Percentiles rank a stretch among this genome's conserved stretches.
These are phyloP conservation scores for Mortierella sp. DNA, from an alignment of 371 early-diverging fungal genomes.

Conservation along the genomic window DNA sequence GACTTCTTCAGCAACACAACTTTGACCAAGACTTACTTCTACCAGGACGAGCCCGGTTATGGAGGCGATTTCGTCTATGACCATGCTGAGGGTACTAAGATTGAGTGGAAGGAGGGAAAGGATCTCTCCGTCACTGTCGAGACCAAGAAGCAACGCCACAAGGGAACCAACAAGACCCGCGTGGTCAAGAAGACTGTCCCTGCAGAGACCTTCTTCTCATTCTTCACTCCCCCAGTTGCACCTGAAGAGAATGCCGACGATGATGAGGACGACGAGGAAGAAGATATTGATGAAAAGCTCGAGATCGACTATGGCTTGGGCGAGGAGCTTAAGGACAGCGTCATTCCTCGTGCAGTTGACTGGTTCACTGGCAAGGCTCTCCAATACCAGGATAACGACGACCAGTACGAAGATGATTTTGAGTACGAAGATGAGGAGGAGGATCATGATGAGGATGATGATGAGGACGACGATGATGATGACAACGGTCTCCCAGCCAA, in stretches of 20 bases:
- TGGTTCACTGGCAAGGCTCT: constrained; percentile 99
- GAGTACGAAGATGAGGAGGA: constrained; percentile 64
- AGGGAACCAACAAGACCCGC: constrained; percentile 97
- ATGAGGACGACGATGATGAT: constrained; percentile 74
- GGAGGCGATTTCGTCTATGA: constrained; percentile 90
- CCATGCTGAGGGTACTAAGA: constrained; percentile 88
- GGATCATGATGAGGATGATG: constrained; percentile 76
- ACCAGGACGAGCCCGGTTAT: constrained; percentile 76
- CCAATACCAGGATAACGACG: constrained; percentile 78
- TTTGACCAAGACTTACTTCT: constrained; percentile 93
- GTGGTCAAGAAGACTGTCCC: constrained; percentile 96
- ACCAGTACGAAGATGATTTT: constrained; percentile 76
- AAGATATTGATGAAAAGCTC: constrained; percentile 83
- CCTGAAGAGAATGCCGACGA: constrained; percentile 78
- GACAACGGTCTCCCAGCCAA: constrained; percentile 62
- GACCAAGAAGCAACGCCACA: constrained; percentile 98
- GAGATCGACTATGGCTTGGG: constrained; percentile 96
- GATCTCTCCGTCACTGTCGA: constrained; percentile 92
- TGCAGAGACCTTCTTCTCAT: constrained; percentile 94
- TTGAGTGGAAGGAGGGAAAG: constrained; percentile 97
- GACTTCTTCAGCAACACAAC: constrained; percentile 88
- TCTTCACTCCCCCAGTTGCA: constrained; percentile 91
- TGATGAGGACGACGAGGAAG: constrained; percentile 80
- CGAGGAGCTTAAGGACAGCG: constrained; percentile 95
- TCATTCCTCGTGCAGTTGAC: constrained; percentile 96